phyloP scores from a whole-genome alignment of 1,139 yeast species.

The Fermentozyma sake region DNA sequence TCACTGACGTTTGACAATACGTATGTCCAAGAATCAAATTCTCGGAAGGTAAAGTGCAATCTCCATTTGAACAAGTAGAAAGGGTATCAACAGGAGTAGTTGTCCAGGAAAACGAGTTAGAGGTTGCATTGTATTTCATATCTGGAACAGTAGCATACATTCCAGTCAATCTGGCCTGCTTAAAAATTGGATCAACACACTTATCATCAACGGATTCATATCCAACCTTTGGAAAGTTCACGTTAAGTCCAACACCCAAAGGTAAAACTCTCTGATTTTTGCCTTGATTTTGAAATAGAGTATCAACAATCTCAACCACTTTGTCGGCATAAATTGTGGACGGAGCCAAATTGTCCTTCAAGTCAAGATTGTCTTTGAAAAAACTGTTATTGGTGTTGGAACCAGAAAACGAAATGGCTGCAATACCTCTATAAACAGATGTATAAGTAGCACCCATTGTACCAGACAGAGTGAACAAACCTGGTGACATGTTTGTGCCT shows the following conservation, averaged over 20 bases:
- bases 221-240: slow-evolving; percentile 45
- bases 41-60: slow-evolving; percentile 36
- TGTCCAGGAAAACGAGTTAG: slow-evolving; percentile 20
- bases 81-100: slow-evolving; percentile 14
- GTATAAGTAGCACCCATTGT: slow-evolving; percentile 45
- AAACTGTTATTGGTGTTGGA: slow-evolving; percentile 41
- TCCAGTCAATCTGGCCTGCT: slow-evolving; percentile 38
- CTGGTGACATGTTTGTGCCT: slow-evolving; percentile 41
- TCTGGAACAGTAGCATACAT: slow-evolving; percentile 26
- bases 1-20: slow-evolving; percentile 31
- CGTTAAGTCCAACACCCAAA: slow-evolving; percentile 41
- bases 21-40: slow-evolving; percentile 16
- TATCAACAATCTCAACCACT: slow-evolving; percentile 34
- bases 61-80: slow-evolving; percentile 27
- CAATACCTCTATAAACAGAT: slow-evolving; percentile 38
- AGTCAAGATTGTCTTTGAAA: slow-evolving; percentile 34
- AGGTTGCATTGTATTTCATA: slow-evolving; percentile 27
- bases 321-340: slow-evolving; percentile 39
- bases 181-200: slow-evolving; percentile 37
- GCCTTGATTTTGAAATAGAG: slow-evolving; percentile 30
- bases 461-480: slow-evolving; percentile 38
- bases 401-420: slow-evolving; percentile 44
- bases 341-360: slow-evolving; percentile 27
- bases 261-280: slow-evolving; percentile 33
- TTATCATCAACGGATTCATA: slow-evolving; percentile 19